These are phyloP conservation scores for Catenaria anguillulae DNA, from an alignment of 371 early-diverging fungal species.

Conservation along the genomic window DNA sequence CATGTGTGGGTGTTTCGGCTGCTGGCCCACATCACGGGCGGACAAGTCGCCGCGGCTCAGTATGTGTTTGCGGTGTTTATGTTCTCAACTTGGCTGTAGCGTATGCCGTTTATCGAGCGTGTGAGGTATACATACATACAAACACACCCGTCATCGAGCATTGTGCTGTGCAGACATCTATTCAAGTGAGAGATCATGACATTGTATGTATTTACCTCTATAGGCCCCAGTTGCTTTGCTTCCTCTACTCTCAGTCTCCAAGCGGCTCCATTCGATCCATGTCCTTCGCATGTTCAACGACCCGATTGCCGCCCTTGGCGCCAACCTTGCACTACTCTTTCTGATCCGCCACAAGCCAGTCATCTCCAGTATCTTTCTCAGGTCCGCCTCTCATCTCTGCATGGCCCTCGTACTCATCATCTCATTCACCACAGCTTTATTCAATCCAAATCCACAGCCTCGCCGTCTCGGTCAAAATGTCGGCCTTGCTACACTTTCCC, in stretches of 20 bases:
- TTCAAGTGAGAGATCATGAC: no score
- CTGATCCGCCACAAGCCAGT: no score
- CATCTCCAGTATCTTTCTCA: no score
- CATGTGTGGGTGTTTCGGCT: slow-evolving; percentile 71
- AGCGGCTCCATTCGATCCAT: slow-evolving; percentile 78
- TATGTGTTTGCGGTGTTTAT: slow-evolving; percentile 64
- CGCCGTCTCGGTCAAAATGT: slow-evolving; percentile 84
- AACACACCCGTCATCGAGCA: background rate
- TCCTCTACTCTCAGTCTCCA: slow-evolving; percentile 46
- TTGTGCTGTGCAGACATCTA: no score
- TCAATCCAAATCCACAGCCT: no score
- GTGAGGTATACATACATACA: no score
- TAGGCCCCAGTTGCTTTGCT: slow-evolving; percentile 48
- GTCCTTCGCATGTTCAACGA: slow-evolving; percentile 84
- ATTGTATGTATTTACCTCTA: no score
- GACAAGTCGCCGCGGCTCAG: slow-evolving; percentile 61
- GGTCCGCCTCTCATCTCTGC: no score
- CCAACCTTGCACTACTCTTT: no score
- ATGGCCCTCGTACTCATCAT: no score
- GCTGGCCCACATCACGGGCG: slow-evolving; percentile 52
- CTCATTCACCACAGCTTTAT: no score
- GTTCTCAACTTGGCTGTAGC: slow-evolving; percentile 45
- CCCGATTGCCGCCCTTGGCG: slow-evolving; percentile 64
- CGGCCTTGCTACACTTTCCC: slow-evolving; percentile 73
- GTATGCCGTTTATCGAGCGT: slow-evolving; percentile 42